Base-by-base conservation (phyloP, 1,139 yeast genomes). In the Saccharomyces hybrid region DNA sequence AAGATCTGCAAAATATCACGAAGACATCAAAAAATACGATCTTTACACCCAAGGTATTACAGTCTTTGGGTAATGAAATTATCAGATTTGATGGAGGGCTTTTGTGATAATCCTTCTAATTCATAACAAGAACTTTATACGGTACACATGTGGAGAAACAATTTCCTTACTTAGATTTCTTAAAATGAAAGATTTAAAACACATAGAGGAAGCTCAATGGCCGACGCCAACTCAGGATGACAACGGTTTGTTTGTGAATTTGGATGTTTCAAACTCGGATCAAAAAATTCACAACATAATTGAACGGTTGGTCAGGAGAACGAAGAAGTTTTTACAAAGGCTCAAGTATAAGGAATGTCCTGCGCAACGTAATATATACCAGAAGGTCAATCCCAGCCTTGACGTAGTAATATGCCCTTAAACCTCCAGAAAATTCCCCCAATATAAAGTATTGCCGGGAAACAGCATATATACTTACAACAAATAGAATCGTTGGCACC, bases 291-390 rank as follows among this genome's bases (percentile, higher is more conserved):
- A 26, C 5, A 44, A 31, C 8, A 25, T 48, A 25, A 23, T 34
- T 11, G 26, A 30, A 5, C 26, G 23, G 9, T 27, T 56, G 14
- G 46, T 55, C 20, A 28, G 32, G 1, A 51, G 34, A 11, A 44
- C 52, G n/a, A 51, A 50, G 46, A 54, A 46, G 20, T 50, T 51
- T 8, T 14, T 52, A 2, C 28, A 51, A 5, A 52, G 38, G 30
- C 49, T 54, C 14, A 56, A 51, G 47, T 54, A 51, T 20, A 55
- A 49, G 26, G 54, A 54, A 51, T 51, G 47, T 41, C 30, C 49
- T 7, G 44, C 52, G 3, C 42, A 52, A 9, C 9, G 48, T 6
- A 54, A 50, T 27, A 28, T 53, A 20, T 53, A 57, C 42, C 55
- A 42, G 6, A 51, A 51, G 14, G 56, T 57, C 34, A 50, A 47